phyloP scores from a whole-genome alignment of 2,329 filamentous ascomycete species.

The Cadophora sp. region DNA sequence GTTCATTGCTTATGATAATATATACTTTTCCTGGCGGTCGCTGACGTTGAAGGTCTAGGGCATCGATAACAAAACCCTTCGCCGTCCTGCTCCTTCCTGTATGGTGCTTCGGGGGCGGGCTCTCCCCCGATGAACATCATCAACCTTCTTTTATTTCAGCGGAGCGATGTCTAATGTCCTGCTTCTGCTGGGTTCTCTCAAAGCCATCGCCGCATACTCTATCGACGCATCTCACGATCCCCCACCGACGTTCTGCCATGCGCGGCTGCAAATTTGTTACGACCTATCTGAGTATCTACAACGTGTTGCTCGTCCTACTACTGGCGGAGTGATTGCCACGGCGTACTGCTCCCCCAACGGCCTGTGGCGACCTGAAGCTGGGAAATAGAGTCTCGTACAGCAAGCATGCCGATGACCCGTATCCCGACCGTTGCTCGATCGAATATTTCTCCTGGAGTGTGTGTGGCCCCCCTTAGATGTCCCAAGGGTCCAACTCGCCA shows the following conservation, averaged over 20 bases:
- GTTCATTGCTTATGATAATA: background rate
- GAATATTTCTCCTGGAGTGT: constrained; percentile 15
- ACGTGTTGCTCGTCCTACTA: background rate
- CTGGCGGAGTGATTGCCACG: background rate
- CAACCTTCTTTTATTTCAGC: background rate
- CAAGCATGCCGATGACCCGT: constrained; percentile 13
- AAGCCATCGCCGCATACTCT: background rate
- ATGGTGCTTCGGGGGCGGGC: constrained; percentile 13
- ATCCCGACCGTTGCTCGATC: constrained; percentile 12
- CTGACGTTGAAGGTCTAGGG: constrained; percentile 1
- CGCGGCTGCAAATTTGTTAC: background rate
- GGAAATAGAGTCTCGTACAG: constrained; percentile 1
- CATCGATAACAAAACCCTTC: background rate
- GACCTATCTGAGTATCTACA: constrained; percentile 3
- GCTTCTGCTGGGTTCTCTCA: constrained; percentile 2
- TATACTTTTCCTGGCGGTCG: constrained; percentile 2
- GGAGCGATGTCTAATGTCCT: constrained; percentile 6
- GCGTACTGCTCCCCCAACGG: background rate
- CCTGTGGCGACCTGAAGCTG: background rate
- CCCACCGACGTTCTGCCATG: constrained; percentile 10
- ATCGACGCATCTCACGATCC: background rate
- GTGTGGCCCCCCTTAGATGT: constrained; percentile 9
- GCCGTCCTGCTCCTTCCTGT: background rate
- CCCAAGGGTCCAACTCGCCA: constrained; percentile 7
- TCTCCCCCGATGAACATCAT: constrained; percentile 11